Evolutionary conservation across 306 rosid genomes (phyloP), one percentile per base, ranked within the genome.

Genomic region (Citrullus colocynthis): DNA sequence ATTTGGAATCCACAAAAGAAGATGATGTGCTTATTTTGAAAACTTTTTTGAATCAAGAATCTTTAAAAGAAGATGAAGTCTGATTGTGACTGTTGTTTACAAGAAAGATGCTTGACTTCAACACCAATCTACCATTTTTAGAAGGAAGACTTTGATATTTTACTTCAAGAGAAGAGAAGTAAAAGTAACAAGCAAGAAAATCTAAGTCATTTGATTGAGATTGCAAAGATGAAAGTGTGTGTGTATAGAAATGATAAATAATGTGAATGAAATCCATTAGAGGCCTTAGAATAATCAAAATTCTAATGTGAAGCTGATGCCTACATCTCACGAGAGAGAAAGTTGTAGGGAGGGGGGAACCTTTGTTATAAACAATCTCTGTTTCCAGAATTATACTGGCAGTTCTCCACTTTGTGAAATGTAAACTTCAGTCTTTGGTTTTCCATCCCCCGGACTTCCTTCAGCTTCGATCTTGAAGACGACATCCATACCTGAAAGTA

Each of bases 321-420:
- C 56, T 70, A 44, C 51, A 44, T 69, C 56, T 69, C 75, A 71
- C 6, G 48, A 24, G 39, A 71, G 59, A 45, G 77, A 49, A 48
- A 49, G 42, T 21, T 49, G 58, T 49, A 72, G 59, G 77, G 60
- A 72, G 20, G 51, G 65, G 24, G 24, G 54, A 21, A 72, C 59
- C 77, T 72, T 30, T 8, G 21, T 48, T 48, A 15, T 72, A 37
- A 72, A 72, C 28, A 28, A 45, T 72, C 57, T 45, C 44, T 30
- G 36, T 70, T 70, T 72, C 77, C 42, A 36, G 32, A 30, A 34
- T 80, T 59, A 88, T 57, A 76, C 9, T 16, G 87, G 67, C 63
- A 88, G 80, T 75, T 85, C 91, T 34, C 91, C 91, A n/a, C 91
- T 88, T 44, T 81, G 84, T 54, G 81, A 79, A 59, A 86, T 85